These are phyloP conservation scores for Mucor irregularis DNA, from an alignment of 371 early-diverging fungal genomes.

Conservation along the genomic window DNA sequence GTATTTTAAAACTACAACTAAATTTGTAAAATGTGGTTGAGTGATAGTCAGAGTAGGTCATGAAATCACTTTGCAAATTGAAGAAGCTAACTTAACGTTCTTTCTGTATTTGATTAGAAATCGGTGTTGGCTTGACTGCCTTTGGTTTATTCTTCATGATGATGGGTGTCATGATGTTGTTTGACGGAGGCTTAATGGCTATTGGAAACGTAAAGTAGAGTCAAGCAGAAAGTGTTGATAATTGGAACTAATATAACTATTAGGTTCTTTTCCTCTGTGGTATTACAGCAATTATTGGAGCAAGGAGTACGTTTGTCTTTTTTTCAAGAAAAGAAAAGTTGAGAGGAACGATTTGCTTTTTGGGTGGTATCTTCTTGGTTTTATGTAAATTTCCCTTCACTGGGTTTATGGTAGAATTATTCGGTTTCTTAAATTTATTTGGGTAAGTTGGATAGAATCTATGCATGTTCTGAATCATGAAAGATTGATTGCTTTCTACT, in stretches of 20 bases:
- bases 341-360: conserved; percentile 88
- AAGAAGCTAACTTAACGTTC: not conserved
- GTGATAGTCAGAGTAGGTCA: conserved; percentile 79
- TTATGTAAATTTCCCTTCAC: conserved; percentile 86
- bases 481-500: not conserved
- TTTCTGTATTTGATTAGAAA: conserved; percentile 57
- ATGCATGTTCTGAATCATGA: no score
- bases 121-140: conserved; percentile 95
- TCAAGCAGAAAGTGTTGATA: not conserved
- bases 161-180: conserved; percentile 89
- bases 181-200: conserved; percentile 93
- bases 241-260: not conserved
- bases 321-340: conserved; percentile 82
- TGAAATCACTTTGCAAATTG: not conserved
- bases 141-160: conserved; percentile 93
- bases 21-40: conserved; percentile 67
- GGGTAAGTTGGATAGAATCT: conserved; percentile 62
- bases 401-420: conserved; percentile 88
- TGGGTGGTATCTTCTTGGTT: conserved; percentile 89
- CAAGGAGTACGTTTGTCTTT: conserved; percentile 81
- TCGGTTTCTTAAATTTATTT: conserved; percentile 96
- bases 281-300: conserved; percentile 85
- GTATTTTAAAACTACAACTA: not conserved
- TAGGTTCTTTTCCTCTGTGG: conserved; percentile 92
- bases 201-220: conserved; percentile 93